Evolutionary conservation across 2,329 filamentous ascomycete species (phyloP).

Genomic region (Exophiala oligosperma): DNA sequence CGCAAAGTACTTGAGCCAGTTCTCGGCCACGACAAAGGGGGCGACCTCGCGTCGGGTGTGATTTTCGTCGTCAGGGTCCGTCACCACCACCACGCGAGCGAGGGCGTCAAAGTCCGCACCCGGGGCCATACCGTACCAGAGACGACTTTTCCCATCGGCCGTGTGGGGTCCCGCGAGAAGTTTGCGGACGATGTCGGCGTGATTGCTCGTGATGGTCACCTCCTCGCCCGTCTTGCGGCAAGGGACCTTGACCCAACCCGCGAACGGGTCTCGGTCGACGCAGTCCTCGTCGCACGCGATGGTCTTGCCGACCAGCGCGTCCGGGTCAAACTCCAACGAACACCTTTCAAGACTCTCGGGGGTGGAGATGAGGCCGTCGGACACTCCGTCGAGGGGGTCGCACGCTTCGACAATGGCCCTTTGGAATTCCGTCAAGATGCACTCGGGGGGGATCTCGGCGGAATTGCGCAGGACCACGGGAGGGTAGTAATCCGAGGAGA

Average conservation of each 20-base stretch:
- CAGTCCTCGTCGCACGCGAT: slow-evolving; percentile 7
- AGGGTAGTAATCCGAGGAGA: slow-evolving; percentile 32
- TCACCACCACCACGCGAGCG: not conserved
- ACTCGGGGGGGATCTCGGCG: slow-evolving; percentile 31
- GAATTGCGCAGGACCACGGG: slow-evolving; percentile 30
- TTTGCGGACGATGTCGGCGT: slow-evolving; percentile 11
- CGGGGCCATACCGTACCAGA: slow-evolving; percentile 11
- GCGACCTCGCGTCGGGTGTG: not conserved
- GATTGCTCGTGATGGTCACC: slow-evolving; percentile 7
- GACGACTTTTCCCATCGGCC: not conserved
- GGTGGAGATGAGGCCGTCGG: slow-evolving; percentile 30
- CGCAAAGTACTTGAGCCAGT: slow-evolving; percentile 39
- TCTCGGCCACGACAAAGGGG: slow-evolving; percentile 7
- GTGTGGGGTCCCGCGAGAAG: slow-evolving; percentile 10
- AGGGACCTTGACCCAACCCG: slow-evolving; percentile 1
- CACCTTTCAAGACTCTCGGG: slow-evolving; percentile 16
- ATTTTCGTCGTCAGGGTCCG: not conserved
- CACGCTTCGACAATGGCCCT: slow-evolving; percentile 36
- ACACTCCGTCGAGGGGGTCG: slow-evolving; percentile 31
- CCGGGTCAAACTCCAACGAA: slow-evolving; percentile 19
- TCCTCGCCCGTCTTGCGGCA: slow-evolving; percentile 1
- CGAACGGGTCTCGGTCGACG: not conserved
- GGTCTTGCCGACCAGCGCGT: slow-evolving; percentile 7
- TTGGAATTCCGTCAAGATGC: slow-evolving; percentile 39
- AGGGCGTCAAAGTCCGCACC: slow-evolving; percentile 8